Conservation (phyloP, 257 asterid species). For the Solanum stenotomum region DNA sequence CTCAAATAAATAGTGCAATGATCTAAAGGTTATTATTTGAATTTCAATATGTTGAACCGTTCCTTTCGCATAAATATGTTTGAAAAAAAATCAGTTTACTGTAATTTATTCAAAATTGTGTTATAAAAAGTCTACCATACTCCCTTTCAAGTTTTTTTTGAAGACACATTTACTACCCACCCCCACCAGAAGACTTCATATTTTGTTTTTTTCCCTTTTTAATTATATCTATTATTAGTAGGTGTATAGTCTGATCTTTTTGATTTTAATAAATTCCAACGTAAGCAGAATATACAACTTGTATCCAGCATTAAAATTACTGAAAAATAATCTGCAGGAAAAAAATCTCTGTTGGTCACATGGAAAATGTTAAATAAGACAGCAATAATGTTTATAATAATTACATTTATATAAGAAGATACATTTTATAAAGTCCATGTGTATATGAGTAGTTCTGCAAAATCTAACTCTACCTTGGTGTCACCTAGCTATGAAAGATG, state of each 20-base stretch:
- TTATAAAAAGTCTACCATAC: background rate
- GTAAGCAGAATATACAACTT: background rate
- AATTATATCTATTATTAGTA: background rate
- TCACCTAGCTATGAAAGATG: slow-evolving; percentile 69
- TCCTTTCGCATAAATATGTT: background rate
- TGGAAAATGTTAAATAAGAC: slow-evolving; percentile 26
- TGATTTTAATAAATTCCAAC: background rate
- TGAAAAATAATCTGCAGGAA: background rate
- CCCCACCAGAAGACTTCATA: background rate
- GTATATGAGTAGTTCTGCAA: slow-evolving; percentile 20
- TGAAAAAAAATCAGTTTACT: background rate
- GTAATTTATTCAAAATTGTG: background rate
- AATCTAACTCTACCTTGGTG: slow-evolving; percentile 46
- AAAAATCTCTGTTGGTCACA: background rate
- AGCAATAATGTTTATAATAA: slow-evolving; percentile 2
- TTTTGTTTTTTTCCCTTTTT: background rate
- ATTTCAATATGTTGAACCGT: background rate
- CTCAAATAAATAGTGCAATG: background rate
- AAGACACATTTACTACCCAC: background rate
- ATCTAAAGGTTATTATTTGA: background rate
- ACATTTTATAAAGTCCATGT: slow-evolving; percentile 32
- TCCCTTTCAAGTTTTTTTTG: background rate
- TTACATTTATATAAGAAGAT: slow-evolving; percentile 1
- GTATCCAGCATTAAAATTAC: background rate
- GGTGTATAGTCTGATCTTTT: background rate